Base-by-base conservation (phyloP, 768 basidiomycete genomes). In the Psilocybe subaeruginosa region DNA sequence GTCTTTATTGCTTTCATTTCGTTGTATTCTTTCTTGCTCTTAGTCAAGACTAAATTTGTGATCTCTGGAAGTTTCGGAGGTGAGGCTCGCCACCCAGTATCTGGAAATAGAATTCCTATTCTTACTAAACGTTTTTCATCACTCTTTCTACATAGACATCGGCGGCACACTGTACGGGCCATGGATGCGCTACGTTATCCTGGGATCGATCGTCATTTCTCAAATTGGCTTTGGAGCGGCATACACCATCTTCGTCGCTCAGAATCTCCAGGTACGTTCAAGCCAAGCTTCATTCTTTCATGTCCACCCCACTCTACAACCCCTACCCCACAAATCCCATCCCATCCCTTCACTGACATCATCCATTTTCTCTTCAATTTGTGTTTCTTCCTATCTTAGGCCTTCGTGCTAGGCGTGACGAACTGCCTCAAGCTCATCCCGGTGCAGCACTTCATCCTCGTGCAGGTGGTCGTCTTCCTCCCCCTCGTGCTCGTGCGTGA, bases 31-130 rank as follows among this genome's bases (percentile, higher is more conserved):
- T 99, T 99, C 85, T 77, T 99, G 29, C 85, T 99, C 0, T 84
- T 99, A 54, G 87, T 97, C 43, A 81, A 90, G 73, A 88, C 95
- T 46, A 95, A 97, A 63, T 87, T 93, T 54, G 89, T 89, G 51
- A 92, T 98, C 14, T 88, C 90, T 5, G 97, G 96, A 11, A 93
- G 91, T 70, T 99, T 97, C 68, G 97, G 97, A 74, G 94, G 93
- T 93, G 61, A 53, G 65, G 23, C 54, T n/a, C 29, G 46, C 17
- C n/a, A 29, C 33, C 35, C 17, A 19, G 0, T 45, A 27, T 11
- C 54, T 23, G 23, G 23, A 23, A 2, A 19, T 30, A 0, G 55
- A 31, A 17, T 54, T 66, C 37, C 65, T 51, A 39, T 19, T 35
- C 41, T 19, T 12, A 33, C 41, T 52, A 16, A 4, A 29, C 46